A percentile compares a stretch with the other conserved stretches of the same genome.
Conservation (phyloP, 306 rosid species). For the Acmispon strigosus region DNA sequence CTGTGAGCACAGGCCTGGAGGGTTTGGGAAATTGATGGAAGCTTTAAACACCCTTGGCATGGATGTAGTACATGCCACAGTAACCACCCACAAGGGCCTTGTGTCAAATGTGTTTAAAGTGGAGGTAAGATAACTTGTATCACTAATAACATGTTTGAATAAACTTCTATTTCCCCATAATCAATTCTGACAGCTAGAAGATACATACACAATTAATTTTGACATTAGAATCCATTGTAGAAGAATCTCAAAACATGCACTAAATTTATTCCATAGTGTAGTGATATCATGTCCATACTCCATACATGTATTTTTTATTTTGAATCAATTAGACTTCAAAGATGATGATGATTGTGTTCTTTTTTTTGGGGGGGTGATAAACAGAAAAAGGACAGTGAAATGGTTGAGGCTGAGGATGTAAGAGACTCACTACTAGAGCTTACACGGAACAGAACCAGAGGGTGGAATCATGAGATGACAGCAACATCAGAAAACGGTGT, state of each 20-base stretch:
- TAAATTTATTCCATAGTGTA: too few species aligned
- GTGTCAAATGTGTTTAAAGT: conserved; percentile 80
- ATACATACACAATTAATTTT: too few species aligned
- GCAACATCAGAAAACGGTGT: conserved; percentile 30
- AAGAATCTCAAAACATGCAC: too few species aligned
- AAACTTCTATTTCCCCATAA: too few species aligned
- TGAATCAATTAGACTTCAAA: not conserved
- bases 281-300: too few species aligned
- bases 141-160: not conserved
- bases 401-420: conserved; percentile 69
- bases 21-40: conserved; percentile 79
- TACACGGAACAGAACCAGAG: conserved; percentile 50
- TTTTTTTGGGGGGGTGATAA: not conserved
- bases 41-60: conserved; percentile 64
- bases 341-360: not conserved
- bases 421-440: conserved; percentile 72
- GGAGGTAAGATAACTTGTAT: conserved; percentile 34
- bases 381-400: conserved; percentile 69
- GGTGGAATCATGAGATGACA: conserved; percentile 37
- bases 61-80: conserved; percentile 77
- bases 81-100: conserved; percentile 73
- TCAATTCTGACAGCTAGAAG: too few species aligned
- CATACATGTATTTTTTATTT: not conserved
- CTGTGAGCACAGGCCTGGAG: conserved; percentile 77
- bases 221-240: too few species aligned